phyloP scores from a whole-genome alignment of 768 basidiomycete species.

The Flagelloscypha sp. region DNA sequence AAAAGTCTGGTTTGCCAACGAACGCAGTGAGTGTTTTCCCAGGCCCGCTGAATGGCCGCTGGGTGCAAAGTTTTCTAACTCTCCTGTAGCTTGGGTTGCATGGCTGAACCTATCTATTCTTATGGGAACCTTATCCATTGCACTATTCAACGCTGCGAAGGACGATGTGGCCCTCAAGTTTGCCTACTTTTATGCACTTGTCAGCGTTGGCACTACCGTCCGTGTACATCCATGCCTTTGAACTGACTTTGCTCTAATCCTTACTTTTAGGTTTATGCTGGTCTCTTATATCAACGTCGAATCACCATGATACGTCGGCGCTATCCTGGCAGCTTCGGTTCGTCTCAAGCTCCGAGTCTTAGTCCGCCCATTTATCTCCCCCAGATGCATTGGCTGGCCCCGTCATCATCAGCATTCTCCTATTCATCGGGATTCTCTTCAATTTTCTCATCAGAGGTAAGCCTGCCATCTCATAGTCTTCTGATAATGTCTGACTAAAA shows the following conservation, averaged over 20 bases:
- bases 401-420: conserved; percentile 65
- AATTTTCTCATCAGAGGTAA: conserved; percentile 85
- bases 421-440: conserved; percentile 81
- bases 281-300: conserved; percentile 76
- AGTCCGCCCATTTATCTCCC: conserved; percentile 3
- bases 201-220: conserved; percentile 67
- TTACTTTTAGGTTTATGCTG: conserved; percentile 66
- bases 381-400: conserved; percentile 81
- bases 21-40: conserved; percentile 55
- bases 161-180: conserved; percentile 67
- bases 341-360: conserved; percentile 12
- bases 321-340: conserved; percentile 87
- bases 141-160: conserved; percentile 80
- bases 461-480: conserved; percentile 16
- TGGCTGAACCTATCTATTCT: conserved; percentile 86
- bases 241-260: background rate
- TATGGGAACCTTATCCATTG: conserved; percentile 76
- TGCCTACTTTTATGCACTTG: conserved; percentile 73
- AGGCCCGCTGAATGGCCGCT: background rate
- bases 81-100: conserved; percentile 71
- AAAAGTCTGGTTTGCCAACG: conserved; percentile 98
- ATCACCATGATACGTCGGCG: conserved; percentile 86
- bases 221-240: conserved; percentile 35
- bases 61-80: background rate
- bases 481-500: conserved; percentile 6